Evolutionary conservation across 306 rosid species (phyloP).

Genomic region (Cajanus cajan): DNA sequence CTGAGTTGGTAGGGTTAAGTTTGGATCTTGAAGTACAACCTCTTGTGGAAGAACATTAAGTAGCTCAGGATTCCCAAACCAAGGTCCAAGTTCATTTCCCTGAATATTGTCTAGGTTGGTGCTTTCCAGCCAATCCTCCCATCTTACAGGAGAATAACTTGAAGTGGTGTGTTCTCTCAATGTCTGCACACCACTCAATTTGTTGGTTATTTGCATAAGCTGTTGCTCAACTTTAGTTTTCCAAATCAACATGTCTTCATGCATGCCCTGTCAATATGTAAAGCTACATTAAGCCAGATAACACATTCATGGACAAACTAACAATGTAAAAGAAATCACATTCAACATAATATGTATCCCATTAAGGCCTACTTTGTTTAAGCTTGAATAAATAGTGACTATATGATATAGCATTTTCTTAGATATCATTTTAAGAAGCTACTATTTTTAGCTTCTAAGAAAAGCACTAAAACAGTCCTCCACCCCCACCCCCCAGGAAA

Average conservation of each 20-base stretch:
- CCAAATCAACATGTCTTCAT: slow-evolving; percentile 53
- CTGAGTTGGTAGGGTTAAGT: slow-evolving; percentile 35
- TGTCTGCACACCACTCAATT: slow-evolving; percentile 35
- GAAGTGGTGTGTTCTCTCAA: slow-evolving; percentile 30
- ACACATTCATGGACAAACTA: background rate
- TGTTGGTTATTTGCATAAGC: slow-evolving; percentile 43
- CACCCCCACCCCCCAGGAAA: background rate
- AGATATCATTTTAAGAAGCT: background rate
- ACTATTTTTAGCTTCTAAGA: background rate
- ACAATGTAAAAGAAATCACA: background rate
- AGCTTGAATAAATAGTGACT: background rate
- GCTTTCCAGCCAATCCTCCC: slow-evolving; percentile 69
- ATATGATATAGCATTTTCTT: background rate
- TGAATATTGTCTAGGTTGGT: slow-evolving; percentile 45
- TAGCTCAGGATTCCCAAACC: slow-evolving; percentile 47
- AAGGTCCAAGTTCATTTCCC: slow-evolving; percentile 48
- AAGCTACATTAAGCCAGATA: background rate
- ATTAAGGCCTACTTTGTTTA: background rate
- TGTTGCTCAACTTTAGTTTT: slow-evolving; percentile 61
- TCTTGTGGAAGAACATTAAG: slow-evolving; percentile 39
- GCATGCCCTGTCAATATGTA: slow-evolving; percentile 48
- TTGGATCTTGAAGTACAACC: slow-evolving; percentile 35
- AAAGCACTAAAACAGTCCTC: background rate
- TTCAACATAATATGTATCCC: background rate
- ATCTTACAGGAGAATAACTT: slow-evolving; percentile 44